These are phyloP conservation scores for Eucalyptus erythrocorys DNA, from an alignment of 345 rosid species.

Conservation along the genomic window DNA sequence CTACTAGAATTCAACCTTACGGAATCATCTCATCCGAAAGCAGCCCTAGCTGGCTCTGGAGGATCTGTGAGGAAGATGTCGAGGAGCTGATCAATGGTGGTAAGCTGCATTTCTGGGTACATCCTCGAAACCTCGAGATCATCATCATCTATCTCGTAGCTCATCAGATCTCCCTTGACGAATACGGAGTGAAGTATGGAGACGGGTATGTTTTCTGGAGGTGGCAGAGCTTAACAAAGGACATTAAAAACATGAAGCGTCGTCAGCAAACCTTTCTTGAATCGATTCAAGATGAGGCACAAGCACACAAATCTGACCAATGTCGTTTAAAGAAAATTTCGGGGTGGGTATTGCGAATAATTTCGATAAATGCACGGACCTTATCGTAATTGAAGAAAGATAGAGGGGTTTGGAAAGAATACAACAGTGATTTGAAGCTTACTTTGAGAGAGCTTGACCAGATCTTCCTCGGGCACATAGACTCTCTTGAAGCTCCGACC, in stretches of 20 bases:
- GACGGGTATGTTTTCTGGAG: conserved; percentile 7
- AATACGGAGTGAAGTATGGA: conserved; percentile 2
- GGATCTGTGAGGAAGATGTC: conserved; percentile 11
- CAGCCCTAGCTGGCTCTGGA: conserved; percentile 1
- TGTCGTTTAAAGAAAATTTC: neutral
- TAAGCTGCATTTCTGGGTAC: conserved; percentile 6
- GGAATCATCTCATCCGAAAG: neutral
- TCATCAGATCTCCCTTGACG: conserved; percentile 2
- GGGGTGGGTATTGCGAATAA: neutral
- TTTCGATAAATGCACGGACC: neutral
- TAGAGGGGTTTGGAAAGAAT: neutral
- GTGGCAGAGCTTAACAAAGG: neutral
- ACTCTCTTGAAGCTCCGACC: conserved; percentile 7
- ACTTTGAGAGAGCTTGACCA: conserved; percentile 22
- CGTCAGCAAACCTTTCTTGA: neutral
- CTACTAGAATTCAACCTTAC: neutral
- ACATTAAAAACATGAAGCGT: neutral
- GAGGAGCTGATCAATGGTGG: conserved; percentile 7
- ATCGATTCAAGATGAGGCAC: neutral
- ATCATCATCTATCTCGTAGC: neutral
- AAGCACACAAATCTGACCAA: neutral
- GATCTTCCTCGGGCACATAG: conserved; percentile 9
- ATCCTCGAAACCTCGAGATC: conserved; percentile 13
- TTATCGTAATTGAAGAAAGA: no score
- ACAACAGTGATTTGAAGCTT: neutral